These are phyloP conservation scores for Aureobasidium pullulans DNA, from an alignment of 2,329 filamentous ascomycete genomes.

Conservation along the genomic window DNA sequence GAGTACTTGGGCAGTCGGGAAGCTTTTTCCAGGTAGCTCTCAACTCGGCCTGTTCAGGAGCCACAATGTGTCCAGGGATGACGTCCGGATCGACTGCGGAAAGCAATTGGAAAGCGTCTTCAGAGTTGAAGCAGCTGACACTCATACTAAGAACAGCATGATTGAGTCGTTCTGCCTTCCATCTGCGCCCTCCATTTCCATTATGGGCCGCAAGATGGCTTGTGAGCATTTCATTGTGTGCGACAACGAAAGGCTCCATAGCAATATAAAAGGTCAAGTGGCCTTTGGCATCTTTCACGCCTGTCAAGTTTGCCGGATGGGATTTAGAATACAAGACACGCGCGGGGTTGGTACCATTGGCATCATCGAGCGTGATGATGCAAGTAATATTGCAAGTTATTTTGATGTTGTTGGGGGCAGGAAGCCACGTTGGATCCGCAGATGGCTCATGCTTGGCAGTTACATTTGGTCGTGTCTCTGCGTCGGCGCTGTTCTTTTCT, in stretches of 20 bases:
- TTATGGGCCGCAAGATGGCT: conserved; percentile 7
- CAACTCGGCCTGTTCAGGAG: conserved; percentile 20
- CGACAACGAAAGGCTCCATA: conserved; percentile 19
- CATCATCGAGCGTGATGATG: background rate
- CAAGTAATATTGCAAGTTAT: background rate
- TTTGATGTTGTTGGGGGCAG: background rate
- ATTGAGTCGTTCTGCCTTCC: conserved; percentile 17
- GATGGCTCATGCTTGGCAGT: background rate
- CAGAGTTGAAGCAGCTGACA: conserved; percentile 25
- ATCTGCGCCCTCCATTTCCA: conserved; percentile 18
- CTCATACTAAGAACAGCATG: conserved; percentile 18
- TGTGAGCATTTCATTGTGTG: conserved; percentile 12
- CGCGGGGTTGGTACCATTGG: background rate
- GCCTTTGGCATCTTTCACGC: conserved; percentile 15
- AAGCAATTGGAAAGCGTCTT: conserved; percentile 25
- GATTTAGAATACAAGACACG: background rate
- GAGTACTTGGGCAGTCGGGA: conserved; percentile 20
- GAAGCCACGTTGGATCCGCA: conserved; percentile 7
- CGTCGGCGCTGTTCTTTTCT: background rate
- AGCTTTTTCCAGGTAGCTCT: conserved; percentile 25
- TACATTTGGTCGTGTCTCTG: background rate
- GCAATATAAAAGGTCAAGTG: conserved; percentile 20
- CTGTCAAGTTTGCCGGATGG: conserved; percentile 9
- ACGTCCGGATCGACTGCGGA: conserved; percentile 20
- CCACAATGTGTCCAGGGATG: background rate